Percentiles rank a stretch among this genome's conserved stretches.
These are phyloP conservation scores for Candida insectalens DNA, from an alignment of 805 yeast genomes.

Conservation along the genomic window DNA sequence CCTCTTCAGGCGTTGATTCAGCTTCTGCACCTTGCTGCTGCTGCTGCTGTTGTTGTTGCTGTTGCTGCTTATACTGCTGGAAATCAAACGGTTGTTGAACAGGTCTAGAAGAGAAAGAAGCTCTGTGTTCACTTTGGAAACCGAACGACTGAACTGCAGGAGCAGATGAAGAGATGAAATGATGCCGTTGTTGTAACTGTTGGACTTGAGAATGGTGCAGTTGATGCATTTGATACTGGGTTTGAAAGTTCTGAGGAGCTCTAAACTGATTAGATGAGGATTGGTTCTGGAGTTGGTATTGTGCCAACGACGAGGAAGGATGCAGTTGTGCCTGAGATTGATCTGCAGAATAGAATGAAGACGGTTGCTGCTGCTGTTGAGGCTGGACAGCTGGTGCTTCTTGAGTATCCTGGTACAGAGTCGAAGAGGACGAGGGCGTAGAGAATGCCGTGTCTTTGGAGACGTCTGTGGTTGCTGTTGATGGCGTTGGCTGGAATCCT, in stretches of 20 bases:
- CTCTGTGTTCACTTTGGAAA: constrained; percentile 2
- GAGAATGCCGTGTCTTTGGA: constrained; percentile 38
- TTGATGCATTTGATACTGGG: constrained; percentile 1
- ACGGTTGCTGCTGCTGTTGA: not conserved
- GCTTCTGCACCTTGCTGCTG: constrained; percentile 2
- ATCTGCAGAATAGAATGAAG: too few species aligned
- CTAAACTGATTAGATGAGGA: not conserved
- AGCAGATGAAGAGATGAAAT: constrained; percentile 11
- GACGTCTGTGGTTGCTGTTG: constrained; percentile 47
- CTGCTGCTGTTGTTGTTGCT: constrained; percentile 1
- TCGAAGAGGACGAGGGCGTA: constrained; percentile 24
- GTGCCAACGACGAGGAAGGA: not conserved
- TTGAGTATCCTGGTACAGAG: constrained; percentile 25
- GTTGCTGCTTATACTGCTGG: constrained; percentile 9
- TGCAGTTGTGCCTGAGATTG: not conserved
- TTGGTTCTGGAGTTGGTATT: constrained; percentile 3
- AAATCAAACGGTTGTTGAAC: constrained; percentile 2
- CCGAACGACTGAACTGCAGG: constrained; percentile 7
- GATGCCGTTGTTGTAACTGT: constrained; percentile 10
- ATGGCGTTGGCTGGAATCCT: constrained; percentile 27
- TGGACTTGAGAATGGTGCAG: constrained; percentile 5
- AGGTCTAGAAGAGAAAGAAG: not conserved
- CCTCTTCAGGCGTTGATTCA: constrained; percentile 14
- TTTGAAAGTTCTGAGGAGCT: constrained; percentile 6
- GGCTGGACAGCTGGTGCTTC: constrained; percentile 6